These are phyloP conservation scores for Mucor sp. DNA, from an alignment of 371 early-diverging fungal genomes.

Conservation along the genomic window DNA sequence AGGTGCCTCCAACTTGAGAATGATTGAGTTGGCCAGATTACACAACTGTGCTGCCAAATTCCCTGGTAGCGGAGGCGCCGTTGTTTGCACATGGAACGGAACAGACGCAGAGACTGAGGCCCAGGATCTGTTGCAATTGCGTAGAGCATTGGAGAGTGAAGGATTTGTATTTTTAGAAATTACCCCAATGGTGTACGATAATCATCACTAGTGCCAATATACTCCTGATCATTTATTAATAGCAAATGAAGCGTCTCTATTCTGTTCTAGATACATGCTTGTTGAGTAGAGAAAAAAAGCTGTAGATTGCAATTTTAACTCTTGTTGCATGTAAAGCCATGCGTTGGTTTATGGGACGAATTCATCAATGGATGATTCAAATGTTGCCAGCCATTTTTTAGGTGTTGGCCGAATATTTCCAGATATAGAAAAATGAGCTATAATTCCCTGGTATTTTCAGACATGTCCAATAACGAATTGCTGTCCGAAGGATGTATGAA, in stretches of 20 bases:
- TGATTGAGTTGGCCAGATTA: slow-evolving; percentile 50
- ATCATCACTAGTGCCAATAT: neutral
- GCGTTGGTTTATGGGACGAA: no score
- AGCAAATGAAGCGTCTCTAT: no score
- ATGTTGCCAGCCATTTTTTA: no score
- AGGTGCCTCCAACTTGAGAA: slow-evolving; percentile 47
- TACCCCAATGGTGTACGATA: slow-evolving; percentile 17
- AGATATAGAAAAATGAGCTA: neutral
- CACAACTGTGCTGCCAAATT: slow-evolving; percentile 55
- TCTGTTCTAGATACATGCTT: no score
- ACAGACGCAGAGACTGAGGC: slow-evolving; percentile 9
- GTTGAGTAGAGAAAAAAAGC: no score
- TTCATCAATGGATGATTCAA: no score
- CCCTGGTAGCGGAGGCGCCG: slow-evolving; percentile 57
- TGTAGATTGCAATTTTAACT: neutral
- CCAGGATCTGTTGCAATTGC: slow-evolving; percentile 31
- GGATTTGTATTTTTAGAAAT: slow-evolving; percentile 50
- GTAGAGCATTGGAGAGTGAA: slow-evolving; percentile 45
- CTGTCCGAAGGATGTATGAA: neutral
- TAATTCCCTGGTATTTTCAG: neutral
- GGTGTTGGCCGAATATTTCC: neutral
- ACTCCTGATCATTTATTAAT: neutral
- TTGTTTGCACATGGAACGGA: slow-evolving; percentile 53
- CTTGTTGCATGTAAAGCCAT: neutral
- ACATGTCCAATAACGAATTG: neutral